phyloP scores from a whole-genome alignment of 257 asterid species.

The Solanum virginianum region DNA sequence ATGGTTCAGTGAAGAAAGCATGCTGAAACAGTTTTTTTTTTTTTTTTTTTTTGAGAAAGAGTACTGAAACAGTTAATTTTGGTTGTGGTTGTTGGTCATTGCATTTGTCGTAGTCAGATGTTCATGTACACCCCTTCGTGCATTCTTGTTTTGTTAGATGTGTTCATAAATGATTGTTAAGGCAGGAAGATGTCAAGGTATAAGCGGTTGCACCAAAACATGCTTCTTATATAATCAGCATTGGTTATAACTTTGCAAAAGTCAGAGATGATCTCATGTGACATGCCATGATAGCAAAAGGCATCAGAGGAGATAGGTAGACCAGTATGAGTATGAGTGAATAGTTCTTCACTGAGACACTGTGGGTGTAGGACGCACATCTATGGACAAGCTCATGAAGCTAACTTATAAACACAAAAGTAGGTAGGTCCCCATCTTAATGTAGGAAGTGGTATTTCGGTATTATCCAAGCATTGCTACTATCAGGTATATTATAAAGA shows the following conservation, averaged over 20 bases:
- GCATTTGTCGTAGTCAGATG: background rate
- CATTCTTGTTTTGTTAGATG: background rate
- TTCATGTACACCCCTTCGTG: background rate
- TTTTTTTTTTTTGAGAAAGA: no score
- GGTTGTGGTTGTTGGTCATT: background rate
- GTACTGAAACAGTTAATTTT: background rate
- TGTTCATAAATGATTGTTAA: background rate
- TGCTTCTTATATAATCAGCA: background rate
- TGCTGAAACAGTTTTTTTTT: background rate
- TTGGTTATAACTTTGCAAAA: background rate
- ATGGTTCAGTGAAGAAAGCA: background rate
- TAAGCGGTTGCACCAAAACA: background rate
- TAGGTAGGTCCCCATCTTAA: background rate
- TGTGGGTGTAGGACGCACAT: background rate
- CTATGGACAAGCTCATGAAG: background rate
- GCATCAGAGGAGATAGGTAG: background rate
- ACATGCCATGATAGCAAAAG: background rate
- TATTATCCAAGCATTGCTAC: background rate
- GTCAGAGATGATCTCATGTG: background rate
- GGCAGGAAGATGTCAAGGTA: background rate
- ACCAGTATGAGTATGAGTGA: background rate
- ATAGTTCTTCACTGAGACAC: background rate
- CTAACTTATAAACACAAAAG: background rate
- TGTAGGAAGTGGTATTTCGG: background rate
- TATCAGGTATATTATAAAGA: background rate